A percentile compares a stretch with the other conserved stretches of the same genome.
phyloP scores from a whole-genome alignment of 805 yeast species.

The Torulaspora indica region DNA sequence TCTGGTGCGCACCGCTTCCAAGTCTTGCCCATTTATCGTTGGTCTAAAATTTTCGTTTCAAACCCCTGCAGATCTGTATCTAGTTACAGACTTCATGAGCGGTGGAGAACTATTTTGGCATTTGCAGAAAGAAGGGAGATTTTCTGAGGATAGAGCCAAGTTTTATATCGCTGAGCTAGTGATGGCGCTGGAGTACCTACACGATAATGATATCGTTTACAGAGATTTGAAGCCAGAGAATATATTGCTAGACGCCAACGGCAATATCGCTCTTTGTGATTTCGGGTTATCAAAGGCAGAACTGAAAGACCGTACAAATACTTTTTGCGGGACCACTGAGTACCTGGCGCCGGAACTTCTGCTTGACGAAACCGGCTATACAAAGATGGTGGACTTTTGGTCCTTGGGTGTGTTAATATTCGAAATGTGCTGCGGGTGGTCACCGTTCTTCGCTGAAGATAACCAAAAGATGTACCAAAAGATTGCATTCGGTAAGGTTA shows the following conservation, averaged over 20 bases:
- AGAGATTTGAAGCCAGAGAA: conserved; percentile 97
- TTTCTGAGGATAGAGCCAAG: conserved; percentile 88
- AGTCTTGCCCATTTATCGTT: conserved; percentile 88
- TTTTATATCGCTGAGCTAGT: conserved; percentile 96
- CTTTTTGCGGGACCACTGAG: conserved; percentile 98
- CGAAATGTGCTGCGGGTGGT: conserved; percentile 99
- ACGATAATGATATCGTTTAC: conserved; percentile 92
- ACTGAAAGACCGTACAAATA: conserved; percentile 83
- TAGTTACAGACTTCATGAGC: conserved; percentile 96
- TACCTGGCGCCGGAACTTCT: conserved; percentile 96
- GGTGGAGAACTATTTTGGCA: conserved; percentile 98
- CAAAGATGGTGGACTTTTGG: conserved; percentile 99
- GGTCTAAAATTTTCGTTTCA: conserved; percentile 95
- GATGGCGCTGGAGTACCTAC: conserved; percentile 87
- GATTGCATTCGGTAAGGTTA: conserved; percentile 96
- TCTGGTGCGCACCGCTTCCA: conserved; percentile 83
- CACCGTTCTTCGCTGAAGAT: conserved; percentile 96
- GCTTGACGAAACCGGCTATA: conserved; percentile 92
- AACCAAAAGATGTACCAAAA: conserved; percentile 99
- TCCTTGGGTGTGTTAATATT: conserved; percentile 93
- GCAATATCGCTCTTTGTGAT: conserved; percentile 95
- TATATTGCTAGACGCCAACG: conserved; percentile 90
- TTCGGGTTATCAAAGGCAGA: conserved; percentile 96
- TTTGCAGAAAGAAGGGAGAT: conserved; percentile 92
- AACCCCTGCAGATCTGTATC: conserved; percentile 85